A percentile compares a stretch with the other conserved stretches of the same genome.
Conservation (phyloP, 495 filamentous ascomycete species). For the Aeminium ludgeri region DNA sequence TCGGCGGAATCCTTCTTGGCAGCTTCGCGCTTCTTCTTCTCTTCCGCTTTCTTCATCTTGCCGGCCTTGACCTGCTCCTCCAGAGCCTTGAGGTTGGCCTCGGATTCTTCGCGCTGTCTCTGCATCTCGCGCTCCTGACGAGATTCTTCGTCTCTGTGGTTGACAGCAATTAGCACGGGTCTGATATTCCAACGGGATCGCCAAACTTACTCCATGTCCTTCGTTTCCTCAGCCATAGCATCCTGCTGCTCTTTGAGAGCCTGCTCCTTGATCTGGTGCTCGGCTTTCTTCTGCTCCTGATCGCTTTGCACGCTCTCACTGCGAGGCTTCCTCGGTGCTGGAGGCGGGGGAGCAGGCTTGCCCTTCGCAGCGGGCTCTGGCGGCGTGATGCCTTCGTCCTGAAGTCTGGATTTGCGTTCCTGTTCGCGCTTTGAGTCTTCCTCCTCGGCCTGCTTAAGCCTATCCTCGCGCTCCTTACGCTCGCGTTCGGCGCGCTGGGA, state of each 20-base stretch:
- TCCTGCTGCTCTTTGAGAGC: slow-evolving; percentile 56
- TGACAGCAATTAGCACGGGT: slow-evolving; percentile 9
- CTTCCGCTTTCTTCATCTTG: slow-evolving; percentile 93
- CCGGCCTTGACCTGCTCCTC: slow-evolving; percentile 89
- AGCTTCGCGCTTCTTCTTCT: slow-evolving; percentile 79
- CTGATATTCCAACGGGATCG: background rate
- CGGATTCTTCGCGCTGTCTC: slow-evolving; percentile 62
- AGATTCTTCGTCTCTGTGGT: slow-evolving; percentile 52
- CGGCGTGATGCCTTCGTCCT: slow-evolving; percentile 60
- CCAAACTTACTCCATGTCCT: slow-evolving; percentile 64
- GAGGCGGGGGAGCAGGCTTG: slow-evolving; percentile 65
- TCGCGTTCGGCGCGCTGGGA: slow-evolving; percentile 79
- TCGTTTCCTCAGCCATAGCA: slow-evolving; percentile 55
- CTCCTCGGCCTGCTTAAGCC: slow-evolving; percentile 75
- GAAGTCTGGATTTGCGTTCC: slow-evolving; percentile 69
- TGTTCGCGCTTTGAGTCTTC: slow-evolving; percentile 84
- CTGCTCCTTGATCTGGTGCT: slow-evolving; percentile 29
- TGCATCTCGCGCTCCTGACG: slow-evolving; percentile 63
- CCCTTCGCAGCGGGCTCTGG: slow-evolving; percentile 24
- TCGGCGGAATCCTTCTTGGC: slow-evolving; percentile 72
- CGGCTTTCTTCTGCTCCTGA: slow-evolving; percentile 31
- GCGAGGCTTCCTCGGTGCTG: slow-evolving; percentile 58
- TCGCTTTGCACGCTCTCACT: slow-evolving; percentile 25
- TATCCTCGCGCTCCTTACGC: slow-evolving; percentile 68
- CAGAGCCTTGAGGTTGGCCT: slow-evolving; percentile 67